These are phyloP conservation scores for Cladophialophora immunda DNA, from an alignment of 2,329 filamentous ascomycete species.

Conservation along the genomic window DNA sequence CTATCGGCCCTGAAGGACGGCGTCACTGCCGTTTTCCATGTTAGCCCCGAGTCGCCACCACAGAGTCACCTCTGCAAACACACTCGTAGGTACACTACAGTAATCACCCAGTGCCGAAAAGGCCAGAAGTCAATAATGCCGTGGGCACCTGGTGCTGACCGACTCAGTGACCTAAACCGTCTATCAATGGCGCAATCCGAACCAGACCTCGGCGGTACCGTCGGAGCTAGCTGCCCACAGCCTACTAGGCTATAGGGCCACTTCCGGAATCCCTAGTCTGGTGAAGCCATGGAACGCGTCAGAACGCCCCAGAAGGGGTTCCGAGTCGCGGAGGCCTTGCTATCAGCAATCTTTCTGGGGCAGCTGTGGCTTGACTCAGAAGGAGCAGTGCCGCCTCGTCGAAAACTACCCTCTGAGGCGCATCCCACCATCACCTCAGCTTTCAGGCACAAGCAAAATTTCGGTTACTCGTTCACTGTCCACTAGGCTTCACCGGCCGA, in stretches of 20 bases:
- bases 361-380: slow-evolving; percentile 3
- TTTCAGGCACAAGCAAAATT: slow-evolving; percentile 1
- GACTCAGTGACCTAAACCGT: not conserved
- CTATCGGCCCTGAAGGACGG: not conserved
- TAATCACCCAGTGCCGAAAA: not conserved
- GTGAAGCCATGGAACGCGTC: slow-evolving; percentile 12
- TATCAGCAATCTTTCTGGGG: slow-evolving; percentile 7
- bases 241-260: not conserved
- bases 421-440: not conserved
- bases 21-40: not conserved
- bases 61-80: not conserved
- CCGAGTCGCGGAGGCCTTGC: not conserved
- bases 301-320: slow-evolving; percentile 23
- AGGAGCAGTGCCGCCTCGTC: not conserved
- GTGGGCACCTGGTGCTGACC: not conserved
- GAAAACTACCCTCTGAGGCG: not conserved
- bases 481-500: not conserved
- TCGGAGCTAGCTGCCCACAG: not conserved
- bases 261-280: not conserved
- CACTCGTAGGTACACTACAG: not conserved
- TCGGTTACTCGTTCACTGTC: not conserved
- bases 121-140: not conserved
- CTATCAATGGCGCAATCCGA: slow-evolving; percentile 6
- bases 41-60: not conserved
- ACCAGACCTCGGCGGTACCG: not conserved